Percentiles rank a stretch among this genome's conserved stretches.
phyloP scores from a whole-genome alignment of 2,329 filamentous ascomycete genomes.

The Diaporthe sp. region DNA sequence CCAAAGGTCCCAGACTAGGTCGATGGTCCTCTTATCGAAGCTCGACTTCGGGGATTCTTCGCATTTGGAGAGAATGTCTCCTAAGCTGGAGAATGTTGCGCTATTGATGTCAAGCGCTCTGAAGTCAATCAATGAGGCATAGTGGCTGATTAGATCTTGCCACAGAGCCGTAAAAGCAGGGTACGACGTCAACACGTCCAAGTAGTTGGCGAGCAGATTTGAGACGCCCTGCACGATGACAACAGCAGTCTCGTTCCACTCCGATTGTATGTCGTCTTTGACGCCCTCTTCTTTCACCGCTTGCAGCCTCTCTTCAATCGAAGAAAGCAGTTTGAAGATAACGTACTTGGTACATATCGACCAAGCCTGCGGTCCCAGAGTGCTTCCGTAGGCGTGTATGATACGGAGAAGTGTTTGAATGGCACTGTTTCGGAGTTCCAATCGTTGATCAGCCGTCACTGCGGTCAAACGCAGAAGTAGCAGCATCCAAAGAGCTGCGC shows the following conservation, averaged over 20 bases:
- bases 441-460: slow-evolving; percentile 78
- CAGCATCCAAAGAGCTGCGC: slow-evolving; percentile 84
- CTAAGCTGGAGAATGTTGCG: slow-evolving; percentile 77
- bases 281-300: slow-evolving; percentile 53
- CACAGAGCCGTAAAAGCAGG: slow-evolving; percentile 80
- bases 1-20: slow-evolving; percentile 79
- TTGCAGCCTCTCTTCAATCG: slow-evolving; percentile 72
- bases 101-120: slow-evolving; percentile 79
- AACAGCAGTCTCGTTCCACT: slow-evolving; percentile 83
- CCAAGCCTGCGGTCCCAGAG: slow-evolving; percentile 84
- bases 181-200: slow-evolving; percentile 78
- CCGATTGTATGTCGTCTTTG: slow-evolving; percentile 61
- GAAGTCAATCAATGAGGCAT: slow-evolving; percentile 75
- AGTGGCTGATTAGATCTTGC: slow-evolving; percentile 79
- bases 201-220: slow-evolving; percentile 80
- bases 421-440: slow-evolving; percentile 86
- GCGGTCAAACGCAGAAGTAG: slow-evolving; percentile 79
- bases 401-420: slow-evolving; percentile 93
- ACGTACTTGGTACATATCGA: slow-evolving; percentile 85
- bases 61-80: slow-evolving; percentile 71
- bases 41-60: slow-evolving; percentile 58
- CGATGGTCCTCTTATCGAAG: slow-evolving; percentile 67
- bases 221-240: slow-evolving; percentile 82
- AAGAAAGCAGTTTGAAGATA: slow-evolving; percentile 82
- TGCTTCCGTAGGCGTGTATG: slow-evolving; percentile 90